Evolutionary conservation across 306 rosid species (phyloP), one percentile per base, ranked within the genome.

Genomic region (Begonia loranthoides): DNA sequence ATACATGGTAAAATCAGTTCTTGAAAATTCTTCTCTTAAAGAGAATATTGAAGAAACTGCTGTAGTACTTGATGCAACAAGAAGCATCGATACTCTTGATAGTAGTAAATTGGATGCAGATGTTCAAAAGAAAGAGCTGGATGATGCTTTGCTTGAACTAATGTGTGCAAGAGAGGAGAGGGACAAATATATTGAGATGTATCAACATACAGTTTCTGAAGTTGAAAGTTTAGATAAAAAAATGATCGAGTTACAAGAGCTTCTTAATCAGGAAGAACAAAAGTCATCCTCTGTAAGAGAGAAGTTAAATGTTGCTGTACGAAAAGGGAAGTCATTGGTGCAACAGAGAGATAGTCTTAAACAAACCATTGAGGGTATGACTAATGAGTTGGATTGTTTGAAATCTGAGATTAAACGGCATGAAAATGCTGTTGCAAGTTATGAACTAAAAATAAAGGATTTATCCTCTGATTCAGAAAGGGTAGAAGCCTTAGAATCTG

Each of bases 321-420:
- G 94, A 73, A 90, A 86, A 63, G 99, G 99, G 55, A 90, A 90
- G 78, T 65, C 62, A n/a, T 66, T 90, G 79, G 71, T 90, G 61
- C 99, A 90, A 58, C 86, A 86, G 17, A 75, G 96, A 49, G 96
- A 90, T 67, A 64, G 80, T 73, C 76, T 83, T 62, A 90, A 90
- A 66, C 96, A 78, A 65, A 72, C 68, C 54, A 71, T 82, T 56
- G 88, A 83, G 68, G 76, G 58, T 65, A 71, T 70, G 82, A 72
- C 51, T 65, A 54, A 64, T 24, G 84, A 83, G 78, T 69, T 80
- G 66, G 76, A 71, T 62, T 62, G 40, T 58, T 66, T 80, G 69
- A 86, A 75, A 76, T 62, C 92, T 62, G 79, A 80, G 74, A 80
- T 73, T 63, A 71, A 44, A 39, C 73, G 56, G 55, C 58, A 70